Evolutionary conservation across 768 basidiomycete genomes (phyloP), one percentile per base, ranked within the genome.

Genomic region (Roridomyces roridus): DNA sequence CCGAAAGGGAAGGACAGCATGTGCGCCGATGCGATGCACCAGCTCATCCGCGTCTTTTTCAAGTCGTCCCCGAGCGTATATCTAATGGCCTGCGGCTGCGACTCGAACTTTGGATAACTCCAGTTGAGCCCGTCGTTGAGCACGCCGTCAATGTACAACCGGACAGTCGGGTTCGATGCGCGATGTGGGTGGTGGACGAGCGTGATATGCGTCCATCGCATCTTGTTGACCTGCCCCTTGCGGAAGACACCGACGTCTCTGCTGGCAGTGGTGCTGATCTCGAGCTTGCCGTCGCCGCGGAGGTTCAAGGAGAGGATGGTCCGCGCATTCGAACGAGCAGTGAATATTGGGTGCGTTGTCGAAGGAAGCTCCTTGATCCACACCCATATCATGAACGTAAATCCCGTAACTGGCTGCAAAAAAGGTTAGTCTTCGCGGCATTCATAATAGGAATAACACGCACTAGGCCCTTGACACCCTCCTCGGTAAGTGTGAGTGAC

Each of bases 131-230:
- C 77, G 61, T 92, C 89, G 17, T 74, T 79, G 18, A 91, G 75
- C 5, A 80, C 77, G 11, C 92, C 92, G 63, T 94, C 91, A 10
- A 92, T 59, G 63, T 90, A 94, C 0, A 94, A 63, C 5, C 91
- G 84, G 51, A 91, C 76, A 45, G 79, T 83, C 0, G 88, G 84
- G 50, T 80, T 81, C 5, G 81, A 75, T 6, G 75, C 71, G 42
- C 78, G 74, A 55, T 84, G 80, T 0, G 87, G 84, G 65, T 90
- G 78, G 65, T 90, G 83, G 7, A 90, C 84, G 17, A 94, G 70
- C 1, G 81, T 66, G 11, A 94, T 59, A 65, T 94, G 92, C 0
- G 85, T 85, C 92, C 92, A 94, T 9, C 86, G 81, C 7, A 76
- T 75, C 51, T 79, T 83, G 28, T 77, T 72, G 12, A 92, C 65